phyloP scores from a whole-genome alignment of 306 rosid genomes.

The Clitoria ternatea region DNA sequence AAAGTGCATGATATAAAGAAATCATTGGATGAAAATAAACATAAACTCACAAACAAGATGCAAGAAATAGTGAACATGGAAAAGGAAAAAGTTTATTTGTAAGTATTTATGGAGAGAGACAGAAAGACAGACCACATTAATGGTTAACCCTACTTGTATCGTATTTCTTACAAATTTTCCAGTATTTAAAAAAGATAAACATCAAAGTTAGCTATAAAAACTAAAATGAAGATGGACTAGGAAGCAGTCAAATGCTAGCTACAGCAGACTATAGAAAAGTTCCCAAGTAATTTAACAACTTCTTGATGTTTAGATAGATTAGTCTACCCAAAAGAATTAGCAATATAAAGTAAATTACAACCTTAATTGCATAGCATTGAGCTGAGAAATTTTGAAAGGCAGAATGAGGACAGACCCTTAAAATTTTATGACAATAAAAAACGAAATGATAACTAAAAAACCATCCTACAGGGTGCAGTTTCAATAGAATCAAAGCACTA shows the following conservation, averaged over 20 bases:
- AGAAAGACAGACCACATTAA: too few species aligned
- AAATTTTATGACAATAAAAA: background rate
- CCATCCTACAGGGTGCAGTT: conserved; percentile 22
- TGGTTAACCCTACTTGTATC: background rate
- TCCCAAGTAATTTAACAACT: conserved; percentile 10
- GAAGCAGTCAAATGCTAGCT: background rate
- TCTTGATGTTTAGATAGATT: background rate
- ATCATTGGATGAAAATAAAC: too few species aligned
- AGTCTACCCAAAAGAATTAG: background rate
- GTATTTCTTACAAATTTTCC: background rate
- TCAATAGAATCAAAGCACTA: conserved; percentile 9
- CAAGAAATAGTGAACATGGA: background rate
- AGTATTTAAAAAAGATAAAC: background rate
- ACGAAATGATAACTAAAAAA: conserved; percentile 3
- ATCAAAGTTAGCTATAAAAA: background rate
- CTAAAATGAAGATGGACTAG: background rate
- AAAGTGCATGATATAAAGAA: background rate
- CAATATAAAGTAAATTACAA: conserved; percentile 23
- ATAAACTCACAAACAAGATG: background rate
- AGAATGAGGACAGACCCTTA: background rate
- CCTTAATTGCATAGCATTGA: background rate
- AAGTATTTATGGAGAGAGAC: too few species aligned
- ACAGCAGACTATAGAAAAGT: background rate
- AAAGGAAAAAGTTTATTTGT: background rate
- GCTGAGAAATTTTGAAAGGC: background rate